Conservation (phyloP, 805 yeast genomes). For the Nakazawaea wickerhamii region DNA sequence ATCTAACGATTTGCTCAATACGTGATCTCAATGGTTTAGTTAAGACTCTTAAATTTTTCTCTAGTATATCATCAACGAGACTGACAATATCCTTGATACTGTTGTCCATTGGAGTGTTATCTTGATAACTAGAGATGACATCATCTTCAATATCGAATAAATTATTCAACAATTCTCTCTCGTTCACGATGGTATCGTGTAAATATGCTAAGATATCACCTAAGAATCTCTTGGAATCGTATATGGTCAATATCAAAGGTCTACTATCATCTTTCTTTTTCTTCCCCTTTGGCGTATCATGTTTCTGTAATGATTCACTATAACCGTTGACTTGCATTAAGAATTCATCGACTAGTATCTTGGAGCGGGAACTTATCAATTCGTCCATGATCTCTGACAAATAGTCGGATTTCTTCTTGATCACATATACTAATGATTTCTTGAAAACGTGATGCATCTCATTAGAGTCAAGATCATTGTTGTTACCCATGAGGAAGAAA, state of each 20-base stretch:
- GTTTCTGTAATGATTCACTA: constrained; percentile 13
- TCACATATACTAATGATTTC: constrained; percentile 25
- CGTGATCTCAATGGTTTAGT: constrained; percentile 57
- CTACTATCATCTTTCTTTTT: constrained; percentile 17
- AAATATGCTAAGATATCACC: constrained; percentile 88
- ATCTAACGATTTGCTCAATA: constrained; percentile 61
- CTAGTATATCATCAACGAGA: constrained; percentile 34
- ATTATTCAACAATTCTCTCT: constrained; percentile 66
- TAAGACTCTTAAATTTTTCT: constrained; percentile 46
- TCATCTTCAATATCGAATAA: constrained; percentile 43
- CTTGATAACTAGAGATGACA: constrained; percentile 16
- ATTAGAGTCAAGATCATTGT: constrained; percentile 17
- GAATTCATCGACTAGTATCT: constrained; percentile 62
- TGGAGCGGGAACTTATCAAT: constrained; percentile 67
- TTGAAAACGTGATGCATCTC: constrained; percentile 20
- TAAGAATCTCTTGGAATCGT: constrained; percentile 75
- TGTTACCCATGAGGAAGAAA: constrained; percentile 13
- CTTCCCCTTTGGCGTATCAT: constrained; percentile 8
- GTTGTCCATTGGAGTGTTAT: constrained; percentile 15
- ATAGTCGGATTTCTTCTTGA: constrained; percentile 35
- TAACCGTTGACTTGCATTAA: constrained; percentile 45
- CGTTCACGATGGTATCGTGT: constrained; percentile 83
- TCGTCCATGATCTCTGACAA: constrained; percentile 57
- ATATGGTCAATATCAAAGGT: constrained; percentile 61
- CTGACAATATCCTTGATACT: constrained; percentile 8